A percentile compares a stretch with the other conserved stretches of the same genome.
Conservation (phyloP, 768 basidiomycete species). For the Suillus americanus region DNA sequence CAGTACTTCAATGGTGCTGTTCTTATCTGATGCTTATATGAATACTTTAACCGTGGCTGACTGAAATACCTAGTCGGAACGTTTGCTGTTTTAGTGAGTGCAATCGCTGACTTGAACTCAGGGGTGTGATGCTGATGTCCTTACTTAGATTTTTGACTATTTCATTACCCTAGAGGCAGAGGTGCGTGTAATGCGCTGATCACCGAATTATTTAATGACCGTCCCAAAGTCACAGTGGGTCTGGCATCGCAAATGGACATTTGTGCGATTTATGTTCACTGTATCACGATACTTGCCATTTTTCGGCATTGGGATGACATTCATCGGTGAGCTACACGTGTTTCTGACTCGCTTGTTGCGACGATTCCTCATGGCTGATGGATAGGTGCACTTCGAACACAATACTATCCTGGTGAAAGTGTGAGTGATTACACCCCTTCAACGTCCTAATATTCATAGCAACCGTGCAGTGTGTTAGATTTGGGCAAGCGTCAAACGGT, state of each 20-base stretch:
- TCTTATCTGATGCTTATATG: not conserved
- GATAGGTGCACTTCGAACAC: not conserved
- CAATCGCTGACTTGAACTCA: not conserved
- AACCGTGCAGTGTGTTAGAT: not conserved
- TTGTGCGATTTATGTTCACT: not conserved
- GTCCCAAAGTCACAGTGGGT: not conserved
- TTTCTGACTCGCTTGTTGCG: not conserved
- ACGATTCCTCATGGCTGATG: not conserved
- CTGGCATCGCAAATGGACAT: not conserved
- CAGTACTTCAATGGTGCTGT: not conserved
- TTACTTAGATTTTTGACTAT: not conserved
- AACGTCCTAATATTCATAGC: not conserved
- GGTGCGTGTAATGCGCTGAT: not conserved
- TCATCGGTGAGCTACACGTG: not conserved
- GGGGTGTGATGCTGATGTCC: not conserved
- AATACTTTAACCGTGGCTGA: not conserved
- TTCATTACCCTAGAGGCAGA: not conserved
- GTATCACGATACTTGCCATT: not conserved
- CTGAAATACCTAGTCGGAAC: not conserved
- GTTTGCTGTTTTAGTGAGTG: not conserved
- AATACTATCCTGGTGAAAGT: slow-evolving; percentile 3
- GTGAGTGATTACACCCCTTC: not conserved
- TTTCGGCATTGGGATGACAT: not conserved
- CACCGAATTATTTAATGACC: not conserved
- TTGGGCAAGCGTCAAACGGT: not conserved